phyloP scores from a whole-genome alignment of 805 yeast genomes.

The Cyberlindnera xishuangbannaensis region DNA sequence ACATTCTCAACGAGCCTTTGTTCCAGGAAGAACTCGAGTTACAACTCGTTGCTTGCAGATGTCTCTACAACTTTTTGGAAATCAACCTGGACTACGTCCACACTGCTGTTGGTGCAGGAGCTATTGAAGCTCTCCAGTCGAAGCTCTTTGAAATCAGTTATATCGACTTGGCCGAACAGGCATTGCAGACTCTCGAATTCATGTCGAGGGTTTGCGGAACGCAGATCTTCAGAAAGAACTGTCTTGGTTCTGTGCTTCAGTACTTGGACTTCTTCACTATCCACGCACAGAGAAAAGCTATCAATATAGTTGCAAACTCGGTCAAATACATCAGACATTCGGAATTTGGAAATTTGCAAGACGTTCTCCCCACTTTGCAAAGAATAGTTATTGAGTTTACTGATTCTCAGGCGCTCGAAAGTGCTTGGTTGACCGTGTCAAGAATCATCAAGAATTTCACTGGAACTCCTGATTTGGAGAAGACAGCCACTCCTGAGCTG shows the following conservation, averaged over 20 bases:
- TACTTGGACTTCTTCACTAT: conserved; percentile 84
- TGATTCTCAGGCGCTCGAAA: conserved; percentile 57
- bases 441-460: conserved; percentile 48
- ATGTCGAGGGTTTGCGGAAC: conserved; percentile 50
- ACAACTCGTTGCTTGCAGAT: conserved; percentile 79
- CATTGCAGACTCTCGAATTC: conserved; percentile 66
- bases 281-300: conserved; percentile 82
- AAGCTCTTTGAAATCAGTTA: conserved; percentile 70
- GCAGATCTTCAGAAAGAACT: conserved; percentile 51
- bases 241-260: conserved; percentile 58
- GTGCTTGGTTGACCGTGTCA: conserved; percentile 60
- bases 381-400: conserved; percentile 45
- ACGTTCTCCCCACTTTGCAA: conserved; percentile 54
- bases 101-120: conserved; percentile 58
- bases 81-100: conserved; percentile 60
- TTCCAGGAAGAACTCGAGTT: conserved; percentile 66
- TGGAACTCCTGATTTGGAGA: conserved; percentile 39
- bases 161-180: conserved; percentile 91
- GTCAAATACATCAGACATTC: conserved; percentile 41
- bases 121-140: conserved; percentile 57
- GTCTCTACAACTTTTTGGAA: conserved; percentile 76
- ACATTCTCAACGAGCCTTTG: conserved; percentile 50
- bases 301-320: conserved; percentile 66
- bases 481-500: conserved; percentile 33
- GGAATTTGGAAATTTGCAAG: conserved; percentile 44